Conservation (phyloP, 2,329 filamentous ascomycete genomes). For the Penicillium oxalicum region DNA sequence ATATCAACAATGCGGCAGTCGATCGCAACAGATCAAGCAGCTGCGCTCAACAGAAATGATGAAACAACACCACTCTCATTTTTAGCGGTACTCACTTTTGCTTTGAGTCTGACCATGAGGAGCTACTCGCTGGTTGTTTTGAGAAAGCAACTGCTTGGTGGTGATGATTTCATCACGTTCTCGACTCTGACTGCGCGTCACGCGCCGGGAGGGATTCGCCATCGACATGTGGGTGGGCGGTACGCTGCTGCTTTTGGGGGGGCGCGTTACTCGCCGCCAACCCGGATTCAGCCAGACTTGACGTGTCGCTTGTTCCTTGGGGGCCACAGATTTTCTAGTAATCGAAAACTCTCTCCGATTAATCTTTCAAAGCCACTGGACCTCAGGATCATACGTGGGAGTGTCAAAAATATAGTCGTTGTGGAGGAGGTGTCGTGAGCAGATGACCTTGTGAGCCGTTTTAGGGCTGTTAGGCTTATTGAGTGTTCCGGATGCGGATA, state of each 20-base stretch:
- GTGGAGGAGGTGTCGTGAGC: not conserved
- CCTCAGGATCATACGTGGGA: not conserved
- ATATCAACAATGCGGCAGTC: not conserved
- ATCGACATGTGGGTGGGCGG: constrained; percentile 8
- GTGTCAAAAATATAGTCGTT: not conserved
- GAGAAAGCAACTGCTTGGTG: constrained; percentile 1
- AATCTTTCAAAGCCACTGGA: not conserved
- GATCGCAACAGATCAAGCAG: not conserved
- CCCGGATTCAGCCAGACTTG: not conserved
- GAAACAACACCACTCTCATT: not conserved
- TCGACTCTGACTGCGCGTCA: constrained; percentile 37
- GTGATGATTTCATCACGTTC: constrained; percentile 17
- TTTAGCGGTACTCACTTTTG: constrained; percentile 8
- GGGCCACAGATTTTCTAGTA: not conserved
- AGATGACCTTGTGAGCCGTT: not conserved
- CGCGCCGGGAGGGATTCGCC: constrained; percentile 13
- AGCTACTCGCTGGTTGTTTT: not conserved
- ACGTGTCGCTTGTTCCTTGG: not conserved
- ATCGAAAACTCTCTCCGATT: too few relatives aligned
- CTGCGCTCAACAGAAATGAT: not conserved
- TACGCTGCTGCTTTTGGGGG: not conserved
- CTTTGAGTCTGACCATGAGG: constrained; percentile 3
- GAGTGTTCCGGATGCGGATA: not conserved
- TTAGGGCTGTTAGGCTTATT: not conserved
- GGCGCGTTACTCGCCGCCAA: not conserved